Evolutionary conservation across 2,329 filamentous ascomycete genomes (phyloP).

Genomic region (Capronia coronata): DNA sequence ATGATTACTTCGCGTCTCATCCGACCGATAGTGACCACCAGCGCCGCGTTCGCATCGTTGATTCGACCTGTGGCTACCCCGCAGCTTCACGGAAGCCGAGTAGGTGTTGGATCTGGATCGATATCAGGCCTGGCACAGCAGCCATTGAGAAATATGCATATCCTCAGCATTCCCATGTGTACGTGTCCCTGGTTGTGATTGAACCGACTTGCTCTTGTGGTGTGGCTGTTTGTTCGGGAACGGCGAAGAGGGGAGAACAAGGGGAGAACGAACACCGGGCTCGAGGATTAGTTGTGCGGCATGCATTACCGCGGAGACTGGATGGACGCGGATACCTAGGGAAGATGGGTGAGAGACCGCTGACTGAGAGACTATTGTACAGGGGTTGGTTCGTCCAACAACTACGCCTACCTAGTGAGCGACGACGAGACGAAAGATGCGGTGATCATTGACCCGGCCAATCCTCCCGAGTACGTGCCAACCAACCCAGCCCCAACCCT

Average conservation of each 20-base stretch:
- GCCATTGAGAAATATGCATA: conserved; percentile 39
- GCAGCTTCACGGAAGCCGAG: conserved; percentile 4
- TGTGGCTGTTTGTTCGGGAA: too few relatives aligned
- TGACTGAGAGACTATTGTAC: too few relatives aligned
- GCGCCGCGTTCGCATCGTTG: conserved; percentile 14
- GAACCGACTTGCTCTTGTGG: too few relatives aligned
- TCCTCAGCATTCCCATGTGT: conserved; percentile 51
- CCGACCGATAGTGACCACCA: conserved; percentile 20
- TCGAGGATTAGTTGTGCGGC: too few relatives aligned
- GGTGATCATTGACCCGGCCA: conserved; percentile 47
- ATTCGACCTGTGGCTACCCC: conserved; percentile 21
- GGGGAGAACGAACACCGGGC: background rate
- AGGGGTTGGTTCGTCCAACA: conserved; percentile 40
- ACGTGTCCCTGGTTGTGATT: conserved; percentile 27
- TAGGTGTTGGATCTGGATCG: background rate
- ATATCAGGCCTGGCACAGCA: conserved; percentile 10
- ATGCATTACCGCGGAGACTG: too few relatives aligned
- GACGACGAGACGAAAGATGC: conserved; percentile 46
- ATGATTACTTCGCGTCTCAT: conserved; percentile 23
- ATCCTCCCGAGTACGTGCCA: conserved; percentile 46
- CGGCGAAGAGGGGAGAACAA: too few relatives aligned
- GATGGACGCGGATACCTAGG: too few relatives aligned
- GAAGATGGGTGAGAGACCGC: too few relatives aligned
- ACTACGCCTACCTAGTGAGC: conserved; percentile 48
- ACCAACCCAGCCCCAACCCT: background rate